These are phyloP conservation scores for Saksenaea oblongispora DNA, from an alignment of 371 early-diverging fungal species.

Conservation along the genomic window DNA sequence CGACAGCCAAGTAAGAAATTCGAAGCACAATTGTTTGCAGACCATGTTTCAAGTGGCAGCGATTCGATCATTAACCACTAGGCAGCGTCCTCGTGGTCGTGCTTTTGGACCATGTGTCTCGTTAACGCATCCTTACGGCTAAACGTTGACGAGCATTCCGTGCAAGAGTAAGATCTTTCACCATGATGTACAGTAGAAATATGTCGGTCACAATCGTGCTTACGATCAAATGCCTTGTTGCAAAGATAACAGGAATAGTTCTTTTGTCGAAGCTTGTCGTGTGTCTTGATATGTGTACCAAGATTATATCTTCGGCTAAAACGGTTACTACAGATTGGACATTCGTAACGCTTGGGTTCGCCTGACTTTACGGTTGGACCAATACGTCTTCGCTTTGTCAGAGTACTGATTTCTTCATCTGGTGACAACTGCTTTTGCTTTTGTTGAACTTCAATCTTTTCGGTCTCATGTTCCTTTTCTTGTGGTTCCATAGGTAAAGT, in stretches of 20 bases:
- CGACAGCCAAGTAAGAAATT: not conserved
- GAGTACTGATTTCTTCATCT: not conserved
- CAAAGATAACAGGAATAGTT: slow-evolving; percentile 63
- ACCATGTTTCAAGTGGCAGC: not conserved
- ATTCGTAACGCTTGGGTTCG: slow-evolving; percentile 39
- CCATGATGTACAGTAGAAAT: slow-evolving; percentile 63
- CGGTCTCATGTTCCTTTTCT: not conserved
- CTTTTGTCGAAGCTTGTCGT: slow-evolving; percentile 64
- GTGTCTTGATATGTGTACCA: slow-evolving; percentile 72
- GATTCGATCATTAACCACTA: not conserved
- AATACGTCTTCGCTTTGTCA: slow-evolving; percentile 8
- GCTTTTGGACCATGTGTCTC: slow-evolving; percentile 44
- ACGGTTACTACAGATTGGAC: slow-evolving; percentile 51
- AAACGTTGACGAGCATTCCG: slow-evolving; percentile 60
- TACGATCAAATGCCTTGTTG: slow-evolving; percentile 61
- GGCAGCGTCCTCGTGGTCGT: slow-evolving; percentile 6
- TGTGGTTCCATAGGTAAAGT: not conserved
- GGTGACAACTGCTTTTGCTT: not conserved
- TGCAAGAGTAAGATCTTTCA: slow-evolving; percentile 61
- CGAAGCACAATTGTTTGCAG: not conserved
- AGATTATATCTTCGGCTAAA: slow-evolving; percentile 79
- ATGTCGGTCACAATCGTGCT: slow-evolving; percentile 78
- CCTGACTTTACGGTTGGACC: not conserved
- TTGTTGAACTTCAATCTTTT: not conserved
- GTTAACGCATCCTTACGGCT: slow-evolving; percentile 72